Evolutionary conservation across 495 filamentous ascomycete species (phyloP).

Genomic region (Penicillium crystallinum): DNA sequence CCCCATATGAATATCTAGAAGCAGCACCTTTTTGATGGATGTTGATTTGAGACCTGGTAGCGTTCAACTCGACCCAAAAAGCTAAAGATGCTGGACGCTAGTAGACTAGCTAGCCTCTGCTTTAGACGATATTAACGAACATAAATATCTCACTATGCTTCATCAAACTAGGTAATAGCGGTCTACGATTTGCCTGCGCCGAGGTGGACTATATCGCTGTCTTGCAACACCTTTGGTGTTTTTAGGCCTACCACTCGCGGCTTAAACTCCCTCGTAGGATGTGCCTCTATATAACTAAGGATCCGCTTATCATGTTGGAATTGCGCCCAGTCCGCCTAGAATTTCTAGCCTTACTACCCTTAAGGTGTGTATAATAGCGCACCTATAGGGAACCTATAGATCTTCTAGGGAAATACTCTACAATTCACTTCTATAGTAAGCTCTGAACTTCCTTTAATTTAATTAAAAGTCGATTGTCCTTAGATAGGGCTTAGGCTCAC

Average conservation of each 20-base stretch:
- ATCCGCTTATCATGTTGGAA: background rate
- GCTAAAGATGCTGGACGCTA: too few species aligned
- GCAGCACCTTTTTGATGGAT: too few species aligned
- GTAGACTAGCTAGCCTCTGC: too few species aligned
- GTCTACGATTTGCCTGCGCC: constrained; percentile 9
- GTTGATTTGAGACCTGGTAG: too few species aligned
- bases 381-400: constrained; percentile 8
- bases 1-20: too few species aligned
- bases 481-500: constrained; percentile 7
- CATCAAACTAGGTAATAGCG: constrained; percentile 13
- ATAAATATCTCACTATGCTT: too few species aligned
- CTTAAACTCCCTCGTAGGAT: constrained; percentile 3
- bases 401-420: constrained; percentile 12
- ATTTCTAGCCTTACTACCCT: constrained; percentile 5
- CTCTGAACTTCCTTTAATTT: constrained; percentile 9
- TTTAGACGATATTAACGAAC: too few species aligned
- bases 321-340: background rate
- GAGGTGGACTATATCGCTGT: constrained; percentile 12
- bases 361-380: constrained; percentile 10
- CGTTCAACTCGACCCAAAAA: too few species aligned
- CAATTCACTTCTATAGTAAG: constrained; percentile 8
- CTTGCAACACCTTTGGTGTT: constrained; percentile 5
- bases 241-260: constrained; percentile 2
- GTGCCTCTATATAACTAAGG: background rate
- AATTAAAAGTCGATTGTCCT: constrained; percentile 11